Base-by-base conservation (phyloP, 1,284 basidiomycete species). In the Boletus nobilissimus region DNA sequence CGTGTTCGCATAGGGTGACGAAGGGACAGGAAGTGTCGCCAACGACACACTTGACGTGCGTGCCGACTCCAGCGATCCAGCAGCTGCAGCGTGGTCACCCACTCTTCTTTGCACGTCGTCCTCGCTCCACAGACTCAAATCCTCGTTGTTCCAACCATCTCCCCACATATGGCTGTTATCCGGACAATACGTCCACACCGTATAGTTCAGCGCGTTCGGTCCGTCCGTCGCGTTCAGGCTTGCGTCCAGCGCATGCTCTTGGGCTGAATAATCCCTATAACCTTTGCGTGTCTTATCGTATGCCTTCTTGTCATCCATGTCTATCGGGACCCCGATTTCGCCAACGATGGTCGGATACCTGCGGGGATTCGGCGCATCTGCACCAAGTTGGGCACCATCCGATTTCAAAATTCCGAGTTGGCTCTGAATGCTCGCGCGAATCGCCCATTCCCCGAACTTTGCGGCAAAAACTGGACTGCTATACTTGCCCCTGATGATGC, bases 111-210 rank as follows among this genome's bases (percentile, higher is more conserved):
- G 48, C 32, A 72, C 34, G 69, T 86, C 97, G 83, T 98, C 96
- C 5, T 84, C 81, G 81, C 94, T 95, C 96, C 96, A 99, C 22
- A 98, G 81, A 78, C 96, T 97, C 75, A 99, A 87, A 87, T 99
- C 98, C 87, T 99, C 98, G 86, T 96, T 93, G 85, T 99, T 97
- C 97, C 97, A 99, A 5, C 94, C 93, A 85, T 99, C 98, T 32
- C 97, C 97, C 96, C 96, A 99, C 83, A 92, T 87, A 85, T 99
- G 97, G 38, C 89, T 91, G 83, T 90, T 91, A 79, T 95, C 93
- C 0, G 96, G 90, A 74, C 94, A 94, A 84, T 99, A 99, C 39
- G 94, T 97, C 98, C 98, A 99, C 16, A 97, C 86, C 29, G 97
- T 97, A 85, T 93, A 99, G 85, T 91, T 97, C 80, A 98, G 87